Percentiles rank a stretch among this genome's conserved stretches.
phyloP scores from a whole-genome alignment of 176 grass and related monocot species.

The Dactylis glomerata region DNA sequence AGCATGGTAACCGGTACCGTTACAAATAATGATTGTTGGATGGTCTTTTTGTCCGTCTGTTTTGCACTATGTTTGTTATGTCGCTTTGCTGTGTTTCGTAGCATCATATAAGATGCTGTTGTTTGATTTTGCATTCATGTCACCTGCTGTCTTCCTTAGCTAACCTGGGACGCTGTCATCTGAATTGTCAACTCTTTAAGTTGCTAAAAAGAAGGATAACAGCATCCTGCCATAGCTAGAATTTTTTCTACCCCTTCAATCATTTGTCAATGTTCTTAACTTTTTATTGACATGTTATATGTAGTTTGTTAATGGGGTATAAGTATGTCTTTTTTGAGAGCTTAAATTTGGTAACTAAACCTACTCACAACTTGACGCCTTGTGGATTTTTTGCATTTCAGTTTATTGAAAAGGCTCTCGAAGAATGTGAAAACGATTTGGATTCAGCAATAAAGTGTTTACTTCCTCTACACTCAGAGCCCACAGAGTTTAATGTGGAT shows the following conservation, averaged over 20 bases:
- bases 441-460: conserved; percentile 54
- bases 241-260: background rate
- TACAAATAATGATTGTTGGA: background rate
- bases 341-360: background rate
- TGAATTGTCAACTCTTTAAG: background rate
- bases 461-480: conserved; percentile 25
- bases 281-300: background rate
- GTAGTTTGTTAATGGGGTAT: background rate
- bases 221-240: background rate
- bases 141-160: background rate
- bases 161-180: background rate
- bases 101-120: background rate
- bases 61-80: background rate
- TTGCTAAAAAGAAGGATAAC: background rate
- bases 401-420: conserved; percentile 50
- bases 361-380: background rate
- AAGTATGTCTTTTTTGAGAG: background rate
- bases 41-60: background rate
- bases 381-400: conserved; percentile 28
- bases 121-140: background rate
- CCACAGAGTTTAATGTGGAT: conserved; percentile 20
- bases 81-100: background rate
- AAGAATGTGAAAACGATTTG: conserved; percentile 52
- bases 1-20: background rate
- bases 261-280: background rate